Evolutionary conservation across 306 rosid genomes (phyloP), one percentile per base, ranked within the genome.

Genomic region (Astragalus glycyphyllos): DNA sequence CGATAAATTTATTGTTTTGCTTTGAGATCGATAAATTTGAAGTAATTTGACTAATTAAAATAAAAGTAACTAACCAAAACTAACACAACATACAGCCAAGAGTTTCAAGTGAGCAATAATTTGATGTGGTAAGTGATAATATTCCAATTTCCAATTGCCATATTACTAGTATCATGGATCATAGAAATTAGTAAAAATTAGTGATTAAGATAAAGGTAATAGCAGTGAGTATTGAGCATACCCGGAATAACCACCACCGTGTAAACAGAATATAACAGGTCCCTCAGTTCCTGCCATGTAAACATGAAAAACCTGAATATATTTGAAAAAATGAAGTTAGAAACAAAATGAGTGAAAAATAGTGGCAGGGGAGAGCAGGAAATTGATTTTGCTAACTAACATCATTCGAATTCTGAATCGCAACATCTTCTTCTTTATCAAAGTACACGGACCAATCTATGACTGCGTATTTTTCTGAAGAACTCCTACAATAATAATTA

Each of bases 241-340:
- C 98, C 98, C 98, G 38, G 92, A 88, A 79, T 81, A 90, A 55
- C 98, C 98, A 59, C 98, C 98, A 75, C 98, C 97, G 58, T 94
- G 98, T 37, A 94, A 84, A 81, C 95, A 94, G 74, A 94, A 87
- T 13, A 94, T 92, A 74, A 94, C 96, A 0, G 98, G 97, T 0
- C 98, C 98, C 80, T 94, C 98, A 40, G 85, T 86, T 89, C 98
- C 97, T 34, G 97, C 96, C 88, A 60, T 82, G 76, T 90, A 94
- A 59, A 94, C 85, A 87, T 94, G 98, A 82, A 94, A 94, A 4
- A 89, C 89, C 98, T 94, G 79, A 76, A 84, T 79, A 77, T 64
- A 65, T n/a, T 65, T 71, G 48, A 57, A 47, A 62, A 68, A 63
- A 37, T 2, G 0, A 44, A 12, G 38, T 67, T 29, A 46, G 61